Base-by-base conservation (phyloP, 331 rosid species). In the Phaseolus coccineus region DNA sequence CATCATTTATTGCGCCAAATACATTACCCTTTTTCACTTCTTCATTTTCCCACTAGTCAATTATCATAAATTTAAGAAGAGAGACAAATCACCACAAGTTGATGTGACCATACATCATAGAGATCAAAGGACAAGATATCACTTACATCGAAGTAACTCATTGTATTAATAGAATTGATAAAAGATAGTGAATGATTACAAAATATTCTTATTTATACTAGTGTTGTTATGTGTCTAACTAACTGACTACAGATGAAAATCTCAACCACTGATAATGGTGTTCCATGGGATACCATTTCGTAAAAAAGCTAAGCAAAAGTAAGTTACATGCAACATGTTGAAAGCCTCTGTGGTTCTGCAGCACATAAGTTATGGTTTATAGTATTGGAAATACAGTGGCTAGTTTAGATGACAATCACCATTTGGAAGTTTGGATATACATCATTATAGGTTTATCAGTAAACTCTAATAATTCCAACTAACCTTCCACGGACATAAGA, bases 381-480 rank as follows among this genome's bases (percentile, higher is more conserved):
- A 2, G n/a, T 63, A 33, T 35, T 63, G 46, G 46, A 19, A 31
- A 62, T 62, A 31, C 24, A 31, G 3, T 31, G 30, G 31, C 31
- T 37, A n/a, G 50, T 65, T 65, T 4, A 39, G 50, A 19, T 65
- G 31, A 37, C 28, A 37, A 37, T 19, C 16, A 37, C 48, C 51
- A 65, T 19, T n/a, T 65, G 50, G 19, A 37, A 19, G 48, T 64
- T 15, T 64, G 6, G 28, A 33, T 64, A 3, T 3, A 16, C 69
- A 35, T 33, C 8, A 37, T 37, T 39, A 31, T 39, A 81, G 78
- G 78, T 70, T 40, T 35, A 14, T 80, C 58, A 33, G 22, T 24
- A 62, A 63, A 15, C 19, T 59, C 65, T 71, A 63, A 64, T 71
- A 63, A 64, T 30, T 58, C 80, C 24, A 42, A 24, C 69, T 42